Evolutionary conservation across 768 basidiomycete genomes (phyloP).

Genomic region (Russula brevipes): DNA sequence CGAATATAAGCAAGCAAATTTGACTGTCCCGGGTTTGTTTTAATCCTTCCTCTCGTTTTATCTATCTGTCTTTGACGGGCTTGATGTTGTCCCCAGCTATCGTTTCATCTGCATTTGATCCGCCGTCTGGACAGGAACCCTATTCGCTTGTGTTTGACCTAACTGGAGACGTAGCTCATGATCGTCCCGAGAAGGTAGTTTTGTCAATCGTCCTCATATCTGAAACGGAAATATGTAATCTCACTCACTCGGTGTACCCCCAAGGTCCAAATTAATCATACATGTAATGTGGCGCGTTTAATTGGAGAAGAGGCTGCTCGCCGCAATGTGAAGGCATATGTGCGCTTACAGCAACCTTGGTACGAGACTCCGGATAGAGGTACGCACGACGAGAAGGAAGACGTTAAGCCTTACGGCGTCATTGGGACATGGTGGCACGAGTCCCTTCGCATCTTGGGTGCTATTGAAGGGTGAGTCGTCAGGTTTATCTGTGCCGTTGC

Average conservation of each 20-base stretch:
- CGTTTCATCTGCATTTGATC: slow-evolving; percentile 65
- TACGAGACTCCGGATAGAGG: slow-evolving; percentile 71
- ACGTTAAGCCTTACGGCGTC: slow-evolving; percentile 62
- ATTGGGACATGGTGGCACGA: slow-evolving; percentile 89
- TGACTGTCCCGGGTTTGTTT: slow-evolving; percentile 58
- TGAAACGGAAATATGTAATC: not conserved
- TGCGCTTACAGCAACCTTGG: slow-evolving; percentile 71
- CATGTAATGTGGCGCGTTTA: slow-evolving; percentile 60
- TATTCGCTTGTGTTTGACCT: slow-evolving; percentile 84
- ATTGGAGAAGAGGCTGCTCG: slow-evolving; percentile 76
- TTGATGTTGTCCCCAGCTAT: slow-evolving; percentile 43
- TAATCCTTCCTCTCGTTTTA: not conserved
- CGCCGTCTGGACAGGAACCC: slow-evolving; percentile 59
- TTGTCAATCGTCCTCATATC: not conserved
- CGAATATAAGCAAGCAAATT: slow-evolving; percentile 77
- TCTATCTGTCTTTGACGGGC: not conserved
- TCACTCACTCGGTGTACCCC: not conserved
- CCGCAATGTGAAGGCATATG: slow-evolving; percentile 71
- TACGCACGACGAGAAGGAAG: slow-evolving; percentile 63
- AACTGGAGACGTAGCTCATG: slow-evolving; percentile 72
- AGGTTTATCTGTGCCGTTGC: slow-evolving; percentile 6
- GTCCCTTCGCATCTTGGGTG: slow-evolving; percentile 65
- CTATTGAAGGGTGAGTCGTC: slow-evolving; percentile 58
- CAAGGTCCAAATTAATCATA: slow-evolving; percentile 74
- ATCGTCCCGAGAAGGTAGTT: slow-evolving; percentile 69